Percentiles rank a stretch among this genome's conserved stretches.
phyloP scores from a whole-genome alignment of 805 yeast species.

The Jamesozyma jinghongensis region DNA sequence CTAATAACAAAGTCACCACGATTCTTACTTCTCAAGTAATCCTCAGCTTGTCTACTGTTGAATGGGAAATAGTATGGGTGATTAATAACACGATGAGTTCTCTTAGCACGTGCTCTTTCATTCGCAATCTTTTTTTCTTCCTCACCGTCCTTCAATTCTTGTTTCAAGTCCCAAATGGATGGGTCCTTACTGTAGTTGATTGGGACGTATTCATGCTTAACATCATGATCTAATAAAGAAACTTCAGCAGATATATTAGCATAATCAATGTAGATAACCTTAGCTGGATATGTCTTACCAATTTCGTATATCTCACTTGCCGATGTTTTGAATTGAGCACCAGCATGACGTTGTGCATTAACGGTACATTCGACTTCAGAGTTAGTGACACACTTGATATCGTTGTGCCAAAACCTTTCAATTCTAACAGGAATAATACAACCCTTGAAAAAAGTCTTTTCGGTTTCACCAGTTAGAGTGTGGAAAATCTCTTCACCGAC shows the following conservation, averaged over 20 bases:
- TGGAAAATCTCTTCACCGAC: constrained; percentile 70
- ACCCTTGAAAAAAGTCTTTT: constrained; percentile 57
- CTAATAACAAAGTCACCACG: constrained; percentile 91
- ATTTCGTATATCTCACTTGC: constrained; percentile 38
- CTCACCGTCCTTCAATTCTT: constrained; percentile 57
- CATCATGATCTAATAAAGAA: constrained; percentile 58
- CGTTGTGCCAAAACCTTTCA: constrained; percentile 35
- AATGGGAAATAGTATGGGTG: constrained; percentile 87
- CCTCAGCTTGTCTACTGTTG: constrained; percentile 84
- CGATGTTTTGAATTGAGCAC: constrained; percentile 39
- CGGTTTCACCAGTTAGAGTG: constrained; percentile 80
- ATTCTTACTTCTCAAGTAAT: constrained; percentile 74
- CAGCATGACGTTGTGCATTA: constrained; percentile 38
- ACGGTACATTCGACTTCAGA: constrained; percentile 57
- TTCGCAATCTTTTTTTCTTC: constrained; percentile 42
- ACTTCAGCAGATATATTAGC: constrained; percentile 66
- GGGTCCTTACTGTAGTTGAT: constrained; percentile 40
- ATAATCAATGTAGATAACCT: constrained; percentile 60
- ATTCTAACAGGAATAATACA: constrained; percentile 72
- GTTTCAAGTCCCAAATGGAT: constrained; percentile 70
- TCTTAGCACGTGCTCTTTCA: constrained; percentile 57
- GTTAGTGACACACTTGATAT: constrained; percentile 39
- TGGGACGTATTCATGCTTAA: constrained; percentile 41
- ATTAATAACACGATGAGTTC: constrained; percentile 65
- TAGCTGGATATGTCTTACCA: constrained; percentile 86